phyloP scores from a whole-genome alignment of 2,329 filamentous ascomycete species.

The Hypoxylon sp. region DNA sequence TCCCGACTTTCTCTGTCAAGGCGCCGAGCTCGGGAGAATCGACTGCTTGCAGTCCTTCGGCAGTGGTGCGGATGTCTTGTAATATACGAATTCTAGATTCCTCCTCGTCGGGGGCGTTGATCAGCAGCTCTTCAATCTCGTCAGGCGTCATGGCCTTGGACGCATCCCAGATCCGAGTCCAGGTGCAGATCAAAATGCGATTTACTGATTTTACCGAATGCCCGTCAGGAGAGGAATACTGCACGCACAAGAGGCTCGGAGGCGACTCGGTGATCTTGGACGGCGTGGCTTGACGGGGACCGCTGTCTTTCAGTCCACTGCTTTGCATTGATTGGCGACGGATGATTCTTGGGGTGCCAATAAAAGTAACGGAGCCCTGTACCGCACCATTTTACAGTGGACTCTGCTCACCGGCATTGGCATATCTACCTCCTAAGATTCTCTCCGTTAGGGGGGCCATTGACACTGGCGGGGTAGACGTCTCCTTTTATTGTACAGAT shows the following conservation, averaged over 20 bases:
- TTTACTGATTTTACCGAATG: background rate
- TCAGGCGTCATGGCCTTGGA: constrained; percentile 35
- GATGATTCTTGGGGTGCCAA: too few species aligned
- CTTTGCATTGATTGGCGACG: too few species aligned
- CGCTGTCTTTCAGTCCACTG: too few species aligned
- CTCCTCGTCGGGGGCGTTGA: constrained; percentile 32
- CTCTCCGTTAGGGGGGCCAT: too few species aligned
- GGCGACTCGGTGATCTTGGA: too few species aligned
- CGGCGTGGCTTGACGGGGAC: too few species aligned
- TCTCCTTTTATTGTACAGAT: too few species aligned
- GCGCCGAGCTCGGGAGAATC: constrained; percentile 53
- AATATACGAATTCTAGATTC: constrained; percentile 40
- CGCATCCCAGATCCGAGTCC: constrained; percentile 12
- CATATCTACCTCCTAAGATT: too few species aligned
- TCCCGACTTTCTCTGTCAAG: constrained; percentile 60
- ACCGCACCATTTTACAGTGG: constrained; percentile 8
- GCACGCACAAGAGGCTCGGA: too few species aligned
- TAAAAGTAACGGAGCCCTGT: too few species aligned
- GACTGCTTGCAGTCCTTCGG: constrained; percentile 52
- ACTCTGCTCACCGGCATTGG: too few species aligned
- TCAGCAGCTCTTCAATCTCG: constrained; percentile 35
- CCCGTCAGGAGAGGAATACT: background rate
- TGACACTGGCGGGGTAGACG: constrained; percentile 17
- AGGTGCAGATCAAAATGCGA: background rate
- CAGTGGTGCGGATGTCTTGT: constrained; percentile 49